A percentile compares a stretch with the other conserved stretches of the same genome.
Conservation (phyloP, 169 alveolate genomes). For the Plasmodium fragile region DNA sequence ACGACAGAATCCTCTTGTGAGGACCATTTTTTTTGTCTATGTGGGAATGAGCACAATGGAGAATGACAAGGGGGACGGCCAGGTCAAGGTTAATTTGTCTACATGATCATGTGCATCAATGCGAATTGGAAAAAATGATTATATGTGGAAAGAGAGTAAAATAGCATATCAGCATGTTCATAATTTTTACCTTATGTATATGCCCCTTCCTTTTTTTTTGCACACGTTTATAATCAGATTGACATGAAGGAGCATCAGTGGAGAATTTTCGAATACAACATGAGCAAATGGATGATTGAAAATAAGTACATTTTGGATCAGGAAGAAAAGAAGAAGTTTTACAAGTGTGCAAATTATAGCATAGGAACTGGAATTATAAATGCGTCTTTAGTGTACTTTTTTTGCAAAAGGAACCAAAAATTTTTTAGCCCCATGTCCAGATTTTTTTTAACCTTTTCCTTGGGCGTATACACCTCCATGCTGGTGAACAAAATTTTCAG, state of each 20-base stretch:
- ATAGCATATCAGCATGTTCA: background rate
- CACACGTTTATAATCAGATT: constrained; percentile 18
- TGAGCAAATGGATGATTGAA: constrained; percentile 75
- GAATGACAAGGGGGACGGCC: constrained; percentile 14
- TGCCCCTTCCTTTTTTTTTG: background rate
- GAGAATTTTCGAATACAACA: constrained; percentile 64
- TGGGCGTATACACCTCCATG: constrained; percentile 65
- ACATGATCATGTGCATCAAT: background rate
- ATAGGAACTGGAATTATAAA: constrained; percentile 50
- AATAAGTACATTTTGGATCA: constrained; percentile 56
- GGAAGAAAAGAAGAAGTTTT: constrained; percentile 63
- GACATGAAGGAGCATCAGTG: constrained; percentile 68
- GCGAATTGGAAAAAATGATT: background rate
- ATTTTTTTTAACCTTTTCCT: constrained; percentile 46
- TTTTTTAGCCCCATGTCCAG: constrained; percentile 48
- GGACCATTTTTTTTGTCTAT: constrained; percentile 12
- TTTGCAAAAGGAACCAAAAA: constrained; percentile 44
- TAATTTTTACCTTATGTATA: background rate
- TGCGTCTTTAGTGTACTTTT: constrained; percentile 46
- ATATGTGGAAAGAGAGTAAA: background rate
- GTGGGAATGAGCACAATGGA: constrained; percentile 27
- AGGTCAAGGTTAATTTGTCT: background rate
- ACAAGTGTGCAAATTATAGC: constrained; percentile 69
- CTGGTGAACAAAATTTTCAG: constrained; percentile 63
- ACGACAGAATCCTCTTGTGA: background rate